Evolutionary conservation across 2,329 filamentous ascomycete genomes (phyloP).

Genomic region (Ceratocystis diversiconidia): DNA sequence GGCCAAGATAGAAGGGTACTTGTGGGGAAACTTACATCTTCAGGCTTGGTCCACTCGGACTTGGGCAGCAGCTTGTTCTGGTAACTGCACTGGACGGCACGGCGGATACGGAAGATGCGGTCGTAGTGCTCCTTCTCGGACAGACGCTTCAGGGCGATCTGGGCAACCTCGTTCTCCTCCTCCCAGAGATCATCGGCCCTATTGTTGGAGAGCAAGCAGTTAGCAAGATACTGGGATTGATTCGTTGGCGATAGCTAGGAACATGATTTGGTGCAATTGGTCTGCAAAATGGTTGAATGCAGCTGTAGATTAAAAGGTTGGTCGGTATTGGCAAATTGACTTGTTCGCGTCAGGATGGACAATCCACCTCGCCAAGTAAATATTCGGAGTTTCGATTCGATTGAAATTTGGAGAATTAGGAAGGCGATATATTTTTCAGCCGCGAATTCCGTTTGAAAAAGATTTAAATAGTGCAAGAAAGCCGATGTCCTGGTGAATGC

Average conservation of each 20-base stretch:
- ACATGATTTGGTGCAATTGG: neutral
- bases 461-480: no score
- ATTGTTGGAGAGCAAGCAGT: constrained; percentile 15
- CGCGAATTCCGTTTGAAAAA: no score
- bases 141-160: constrained; percentile 80
- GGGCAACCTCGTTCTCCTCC: constrained; percentile 79
- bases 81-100: constrained; percentile 68
- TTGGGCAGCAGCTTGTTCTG: constrained; percentile 51
- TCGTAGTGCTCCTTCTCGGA: constrained; percentile 85
- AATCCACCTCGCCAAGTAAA: no score
- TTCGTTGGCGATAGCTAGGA: neutral
- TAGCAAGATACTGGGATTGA: constrained; percentile 4
- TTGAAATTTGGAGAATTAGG: no score
- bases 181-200: constrained; percentile 91
- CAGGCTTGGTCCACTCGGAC: constrained; percentile 44
- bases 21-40: constrained; percentile 30
- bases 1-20: neutral
- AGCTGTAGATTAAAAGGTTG: neutral
- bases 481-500: no score
- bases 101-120: constrained; percentile 90
- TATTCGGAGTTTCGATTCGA: no score
- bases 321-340: neutral
- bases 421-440: no score
- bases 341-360: neutral
- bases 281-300: neutral